phyloP scores from a whole-genome alignment of 257 asterid species.

The Catharanthus roseus region DNA sequence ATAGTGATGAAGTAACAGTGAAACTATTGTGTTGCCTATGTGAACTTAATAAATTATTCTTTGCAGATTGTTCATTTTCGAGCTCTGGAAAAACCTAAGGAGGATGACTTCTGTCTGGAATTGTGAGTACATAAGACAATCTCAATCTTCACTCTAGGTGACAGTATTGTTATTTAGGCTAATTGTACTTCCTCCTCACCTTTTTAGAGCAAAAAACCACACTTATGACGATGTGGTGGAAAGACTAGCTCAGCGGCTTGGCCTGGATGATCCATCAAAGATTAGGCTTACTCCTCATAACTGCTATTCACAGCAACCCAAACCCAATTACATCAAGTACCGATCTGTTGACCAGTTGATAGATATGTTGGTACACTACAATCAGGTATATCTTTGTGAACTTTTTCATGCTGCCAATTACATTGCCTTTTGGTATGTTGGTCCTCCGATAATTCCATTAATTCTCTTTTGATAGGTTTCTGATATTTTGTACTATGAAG shows the following conservation, averaged over 20 bases:
- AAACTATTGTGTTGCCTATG: background rate
- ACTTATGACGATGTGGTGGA: constrained; percentile 95
- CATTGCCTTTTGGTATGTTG: background rate
- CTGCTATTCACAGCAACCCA: constrained; percentile 98
- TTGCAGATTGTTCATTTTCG: constrained; percentile 90
- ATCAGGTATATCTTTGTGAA: constrained; percentile 56
- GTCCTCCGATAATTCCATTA: background rate
- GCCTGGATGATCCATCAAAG: constrained; percentile 86
- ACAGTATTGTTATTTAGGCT: constrained; percentile 18
- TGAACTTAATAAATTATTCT: constrained; percentile 4
- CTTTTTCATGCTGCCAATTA: background rate
- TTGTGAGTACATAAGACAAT: constrained; percentile 51
- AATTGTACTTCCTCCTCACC: constrained; percentile 17
- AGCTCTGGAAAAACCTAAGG: constrained; percentile 84
- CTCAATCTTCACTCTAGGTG: constrained; percentile 13
- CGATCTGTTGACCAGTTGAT: constrained; percentile 78
- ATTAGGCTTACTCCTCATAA: constrained; percentile 97
- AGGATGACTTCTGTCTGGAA: constrained; percentile 85
- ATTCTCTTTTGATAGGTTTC: constrained; percentile 52
- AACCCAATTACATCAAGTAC: constrained; percentile 81
- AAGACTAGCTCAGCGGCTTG: constrained; percentile 77
- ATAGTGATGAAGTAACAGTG: background rate
- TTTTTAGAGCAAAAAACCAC: constrained; percentile 76
- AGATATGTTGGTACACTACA: constrained; percentile 97
- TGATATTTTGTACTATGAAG: constrained; percentile 90